Evolutionary conservation across 371 early-diverging fungal species (phyloP), one percentile per base, ranked within the genome.

Genomic region (Chytridium lagenaria): DNA sequence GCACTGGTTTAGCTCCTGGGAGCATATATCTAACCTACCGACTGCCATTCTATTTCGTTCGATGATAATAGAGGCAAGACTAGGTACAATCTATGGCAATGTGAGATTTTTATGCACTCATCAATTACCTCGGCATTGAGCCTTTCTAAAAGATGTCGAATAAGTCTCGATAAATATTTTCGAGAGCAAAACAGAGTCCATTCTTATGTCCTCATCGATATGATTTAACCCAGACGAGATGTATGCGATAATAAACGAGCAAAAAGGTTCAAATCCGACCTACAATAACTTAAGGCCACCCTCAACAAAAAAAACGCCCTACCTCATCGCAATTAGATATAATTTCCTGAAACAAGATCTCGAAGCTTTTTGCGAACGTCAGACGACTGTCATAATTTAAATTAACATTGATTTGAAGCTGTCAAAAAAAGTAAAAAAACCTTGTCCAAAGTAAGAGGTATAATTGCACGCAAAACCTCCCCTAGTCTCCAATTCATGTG

Each of bases 141-240:
- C 15, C n/a, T 34, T 22, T 2, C 44, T 66, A 33, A 79, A 63
- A 30, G 71, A 36, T 23, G 0, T 52, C 5, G 80, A 74, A 37
- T 69, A 76, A 22, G 31, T 55, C 2, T 88, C 86, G 3, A 91
- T 83, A 90, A 93, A 92, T 10, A 91, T 64, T 74, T 92, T 89
- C 83, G 94, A 83, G 67, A 94, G 85, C 75, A 89, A 85, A 28
- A 94, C 84, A 1, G 93, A 93, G 78, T 94, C 95, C 10, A 87
- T 77, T 10, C 95, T 84, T 40, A 96, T 88, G 78, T 92, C 94
- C 64, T 95, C 94, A 67, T 88, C 86, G 28, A 96, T 94, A 78
- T 95, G 95, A 2, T 95, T 93, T 92, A 95, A 92, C 59, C 92
- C 95, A 15, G 95, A 92, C 75, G 91, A 91, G 0, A 91, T 89